Conservation (phyloP, 2,329 filamentous ascomycete genomes). For the Colletotrichum lini region DNA sequence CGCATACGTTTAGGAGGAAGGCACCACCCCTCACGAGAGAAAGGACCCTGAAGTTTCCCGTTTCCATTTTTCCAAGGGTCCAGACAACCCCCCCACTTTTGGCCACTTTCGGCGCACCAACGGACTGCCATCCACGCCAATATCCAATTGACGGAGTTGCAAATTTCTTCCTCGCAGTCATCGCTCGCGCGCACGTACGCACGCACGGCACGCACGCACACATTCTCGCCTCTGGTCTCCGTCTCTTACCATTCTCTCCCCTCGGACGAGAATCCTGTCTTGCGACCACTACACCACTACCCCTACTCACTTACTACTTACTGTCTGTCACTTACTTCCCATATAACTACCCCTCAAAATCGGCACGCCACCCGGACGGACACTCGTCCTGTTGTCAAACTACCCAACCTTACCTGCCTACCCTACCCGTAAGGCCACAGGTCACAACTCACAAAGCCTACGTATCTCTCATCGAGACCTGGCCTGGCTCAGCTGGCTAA, state of each 20-base stretch:
- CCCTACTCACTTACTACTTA: no score
- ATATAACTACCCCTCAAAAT: slow-evolving; percentile 25
- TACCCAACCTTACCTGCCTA: no score
- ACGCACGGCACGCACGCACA: no score
- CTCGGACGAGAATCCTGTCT: slow-evolving; percentile 4
- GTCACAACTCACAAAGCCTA: no score
- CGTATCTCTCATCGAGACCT: slow-evolving; percentile 1
- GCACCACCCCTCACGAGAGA: slow-evolving; percentile 34
- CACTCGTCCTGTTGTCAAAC: not conserved
- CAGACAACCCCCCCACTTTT: slow-evolving; percentile 37
- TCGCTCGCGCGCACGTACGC: no score
- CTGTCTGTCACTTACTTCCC: no score
- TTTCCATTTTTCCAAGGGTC: slow-evolving; percentile 41
- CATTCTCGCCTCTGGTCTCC: no score
- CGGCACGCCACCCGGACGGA: slow-evolving; percentile 25
- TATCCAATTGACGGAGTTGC: slow-evolving; percentile 37
- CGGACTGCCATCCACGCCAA: slow-evolving; percentile 36
- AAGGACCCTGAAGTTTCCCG: slow-evolving; percentile 38
- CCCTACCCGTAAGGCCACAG: not conserved
- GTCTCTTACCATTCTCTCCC: not conserved
- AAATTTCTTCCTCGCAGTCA: slow-evolving; percentile 32
- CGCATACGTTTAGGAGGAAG: no score
- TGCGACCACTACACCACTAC: not conserved
- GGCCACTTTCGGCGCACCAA: slow-evolving; percentile 23
- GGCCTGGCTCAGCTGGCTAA: not conserved